Evolutionary conservation across 1,139 yeast genomes (phyloP).

Genomic region (Taphrina populina): DNA sequence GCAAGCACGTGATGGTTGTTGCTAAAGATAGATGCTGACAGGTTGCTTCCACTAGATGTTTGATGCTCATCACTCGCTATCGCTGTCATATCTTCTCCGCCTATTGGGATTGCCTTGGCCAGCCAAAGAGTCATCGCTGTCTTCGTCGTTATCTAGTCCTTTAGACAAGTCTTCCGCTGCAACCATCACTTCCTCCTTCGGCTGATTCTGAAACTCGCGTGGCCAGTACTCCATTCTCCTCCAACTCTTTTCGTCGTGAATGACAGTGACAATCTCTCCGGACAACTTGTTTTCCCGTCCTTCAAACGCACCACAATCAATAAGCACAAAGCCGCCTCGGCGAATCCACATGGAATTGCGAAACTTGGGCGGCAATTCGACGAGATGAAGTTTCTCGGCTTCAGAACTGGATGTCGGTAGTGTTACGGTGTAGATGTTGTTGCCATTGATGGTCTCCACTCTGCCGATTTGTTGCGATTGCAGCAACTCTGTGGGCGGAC

Average conservation of each 20-base stretch:
- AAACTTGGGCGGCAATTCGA: conserved; percentile 46
- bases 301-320: conserved; percentile 41
- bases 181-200: no score
- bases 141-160: conserved; percentile 3
- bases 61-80: no score
- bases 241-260: conserved; percentile 46
- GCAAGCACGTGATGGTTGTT: no score
- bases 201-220: neutral
- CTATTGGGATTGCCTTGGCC: conserved; percentile 21
- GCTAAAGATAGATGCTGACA: no score
- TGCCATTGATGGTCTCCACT: conserved; percentile 26
- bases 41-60: no score
- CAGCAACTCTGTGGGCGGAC: conserved; percentile 6
- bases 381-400: conserved; percentile 36
- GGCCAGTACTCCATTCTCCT: conserved; percentile 45
- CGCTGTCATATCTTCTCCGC: conserved; percentile 21
- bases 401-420: neutral
- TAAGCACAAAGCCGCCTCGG: conserved; percentile 47
- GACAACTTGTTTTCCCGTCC: conserved; percentile 41
- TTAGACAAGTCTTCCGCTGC: neutral
- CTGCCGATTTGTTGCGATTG: conserved; percentile 9
- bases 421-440: conserved; percentile 30
- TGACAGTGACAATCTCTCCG: conserved; percentile 47
- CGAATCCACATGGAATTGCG: conserved; percentile 47
- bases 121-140: conserved; percentile 6